phyloP scores from a whole-genome alignment of 208 protist genomes.

The Leishmania tropica region DNA sequence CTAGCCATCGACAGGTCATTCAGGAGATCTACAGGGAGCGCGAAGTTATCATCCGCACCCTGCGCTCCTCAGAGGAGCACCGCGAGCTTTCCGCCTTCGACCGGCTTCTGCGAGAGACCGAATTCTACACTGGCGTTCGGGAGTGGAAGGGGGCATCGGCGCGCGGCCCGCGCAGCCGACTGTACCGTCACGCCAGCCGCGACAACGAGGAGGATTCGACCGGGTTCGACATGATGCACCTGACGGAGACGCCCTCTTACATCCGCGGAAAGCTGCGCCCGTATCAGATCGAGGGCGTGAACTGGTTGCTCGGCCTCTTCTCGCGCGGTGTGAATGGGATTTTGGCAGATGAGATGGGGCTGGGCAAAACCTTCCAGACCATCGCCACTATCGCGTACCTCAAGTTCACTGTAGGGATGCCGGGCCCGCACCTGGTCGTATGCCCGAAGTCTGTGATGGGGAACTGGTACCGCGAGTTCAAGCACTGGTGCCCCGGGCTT shows the following conservation, averaged over 20 bases:
- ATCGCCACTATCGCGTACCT: constrained; percentile 97
- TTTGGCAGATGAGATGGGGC: constrained; percentile 99
- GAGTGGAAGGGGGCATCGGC: constrained; percentile 58
- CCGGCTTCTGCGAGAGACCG: constrained; percentile 74
- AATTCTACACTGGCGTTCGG: constrained; percentile 87
- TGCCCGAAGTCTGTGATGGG: constrained; percentile 96
- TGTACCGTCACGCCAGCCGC: constrained; percentile 25
- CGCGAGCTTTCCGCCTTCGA: constrained; percentile 70
- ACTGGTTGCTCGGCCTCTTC: constrained; percentile 98
- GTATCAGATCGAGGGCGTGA: constrained; percentile 99
- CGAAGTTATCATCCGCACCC: constrained; percentile 63
- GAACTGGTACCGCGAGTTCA: constrained; percentile 98
- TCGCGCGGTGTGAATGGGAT: constrained; percentile 98
- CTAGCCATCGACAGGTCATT: constrained; percentile 38
- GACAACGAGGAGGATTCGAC: constrained; percentile 51
- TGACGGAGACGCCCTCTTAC: constrained; percentile 88
- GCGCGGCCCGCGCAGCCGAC: constrained; percentile 20
- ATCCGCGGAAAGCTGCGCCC: constrained; percentile 93
- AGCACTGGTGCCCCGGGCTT: constrained; percentile 96
- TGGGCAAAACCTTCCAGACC: constrained; percentile 97
- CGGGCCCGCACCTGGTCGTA: constrained; percentile 96
- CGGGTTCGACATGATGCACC: constrained; percentile 64
- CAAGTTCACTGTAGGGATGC: constrained; percentile 88
- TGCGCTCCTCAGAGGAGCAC: constrained; percentile 70
- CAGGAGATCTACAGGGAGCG: constrained; percentile 57